Conservation (phyloP, 495 filamentous ascomycete species). For the Podospora anserina region DNA sequence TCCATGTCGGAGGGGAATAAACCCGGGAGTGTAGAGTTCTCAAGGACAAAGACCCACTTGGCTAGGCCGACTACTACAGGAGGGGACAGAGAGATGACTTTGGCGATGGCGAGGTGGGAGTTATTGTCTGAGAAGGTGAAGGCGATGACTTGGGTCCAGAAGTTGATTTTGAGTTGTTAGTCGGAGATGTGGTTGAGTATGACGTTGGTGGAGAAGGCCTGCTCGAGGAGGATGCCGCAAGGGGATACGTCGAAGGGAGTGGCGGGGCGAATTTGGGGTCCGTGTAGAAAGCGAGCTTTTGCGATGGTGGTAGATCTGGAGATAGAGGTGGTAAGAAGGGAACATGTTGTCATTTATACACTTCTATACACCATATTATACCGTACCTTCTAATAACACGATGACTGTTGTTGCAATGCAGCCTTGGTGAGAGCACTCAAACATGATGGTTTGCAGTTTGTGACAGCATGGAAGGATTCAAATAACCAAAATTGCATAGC, state of each 20-base stretch:
- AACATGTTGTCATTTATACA: too few relatives aligned
- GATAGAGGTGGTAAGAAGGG: too few relatives aligned
- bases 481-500: neutral
- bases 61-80: neutral
- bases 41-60: neutral
- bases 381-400: too few relatives aligned
- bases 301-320: too few relatives aligned
- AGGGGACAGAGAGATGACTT: neutral
- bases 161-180: neutral
- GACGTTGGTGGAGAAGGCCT: neutral
- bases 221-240: neutral
- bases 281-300: too few relatives aligned
- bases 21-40: neutral
- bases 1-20: neutral
- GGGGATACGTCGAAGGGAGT: neutral
- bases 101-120: slow-evolving; percentile 3
- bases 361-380: too few relatives aligned
- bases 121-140: neutral
- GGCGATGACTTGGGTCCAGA: neutral
- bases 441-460: neutral
- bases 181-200: neutral
- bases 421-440: neutral
- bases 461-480: neutral
- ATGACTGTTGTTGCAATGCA: neutral
- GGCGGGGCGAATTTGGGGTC: neutral